A percentile compares a stretch with the other conserved stretches of the same genome.
Conservation (phyloP, 768 basidiomycete genomes). For the Mrakia hoshinonis region DNA sequence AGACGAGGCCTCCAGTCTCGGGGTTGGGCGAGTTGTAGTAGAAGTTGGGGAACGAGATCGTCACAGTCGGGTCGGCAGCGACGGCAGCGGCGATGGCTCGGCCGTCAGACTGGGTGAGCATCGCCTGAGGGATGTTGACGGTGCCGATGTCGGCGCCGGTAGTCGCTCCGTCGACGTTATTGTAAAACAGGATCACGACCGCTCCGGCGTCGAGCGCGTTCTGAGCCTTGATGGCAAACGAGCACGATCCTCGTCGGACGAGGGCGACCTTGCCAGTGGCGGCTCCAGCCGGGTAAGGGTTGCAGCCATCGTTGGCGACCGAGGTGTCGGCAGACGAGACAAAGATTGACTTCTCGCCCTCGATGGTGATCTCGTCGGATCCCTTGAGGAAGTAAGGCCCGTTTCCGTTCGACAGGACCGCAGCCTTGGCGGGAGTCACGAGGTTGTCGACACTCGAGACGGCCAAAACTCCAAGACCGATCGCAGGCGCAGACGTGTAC, state of each 20-base stretch:
- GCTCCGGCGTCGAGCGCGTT: slow-evolving; percentile 43
- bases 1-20: slow-evolving; percentile 50
- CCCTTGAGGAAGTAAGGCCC: slow-evolving; percentile 52
- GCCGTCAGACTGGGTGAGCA: neutral
- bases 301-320: slow-evolving; percentile 53
- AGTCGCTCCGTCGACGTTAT: neutral
- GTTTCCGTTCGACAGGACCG: slow-evolving; percentile 48
- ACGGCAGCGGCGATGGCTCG: slow-evolving; percentile 9
- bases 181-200: neutral
- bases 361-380: slow-evolving; percentile 45
- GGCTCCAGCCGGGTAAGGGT: slow-evolving; percentile 52
- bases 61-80: slow-evolving; percentile 2
- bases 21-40: slow-evolving; percentile 44
- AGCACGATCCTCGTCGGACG: slow-evolving; percentile 54
- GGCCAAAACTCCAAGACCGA: slow-evolving; percentile 52
- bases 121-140: neutral
- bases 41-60: slow-evolving; percentile 13
- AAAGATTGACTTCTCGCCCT: slow-evolving; percentile 49
- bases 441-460: slow-evolving; percentile 40
- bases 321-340: slow-evolving; percentile 54
- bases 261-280: slow-evolving; percentile 48
- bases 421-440: slow-evolving; percentile 52
- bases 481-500: slow-evolving; percentile 43
- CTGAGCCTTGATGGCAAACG: slow-evolving; percentile 50
- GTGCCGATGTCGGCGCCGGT: neutral